Evolutionary conservation across 108 stramenopile species (phyloP), one percentile per base, ranked within the genome.

Genomic region (Cyclotella baltica): DNA sequence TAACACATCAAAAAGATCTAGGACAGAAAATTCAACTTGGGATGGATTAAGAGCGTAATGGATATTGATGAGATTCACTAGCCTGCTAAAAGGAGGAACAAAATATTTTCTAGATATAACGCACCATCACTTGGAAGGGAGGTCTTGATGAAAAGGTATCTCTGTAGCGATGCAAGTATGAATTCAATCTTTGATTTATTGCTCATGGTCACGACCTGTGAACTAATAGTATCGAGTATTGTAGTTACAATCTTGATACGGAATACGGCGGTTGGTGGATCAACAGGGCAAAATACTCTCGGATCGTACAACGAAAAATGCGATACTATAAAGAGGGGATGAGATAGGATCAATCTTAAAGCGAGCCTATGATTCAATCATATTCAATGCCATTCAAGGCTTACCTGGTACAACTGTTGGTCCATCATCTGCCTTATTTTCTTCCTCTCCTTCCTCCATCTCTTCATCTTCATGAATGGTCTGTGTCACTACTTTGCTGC

Each of bases 61-160:
- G 27, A 57, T 62, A 22, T 38, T 28, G 43, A 18, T 33, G 5
- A 25, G 33, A 47, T 30, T 59, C 31, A 68, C 33, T 10, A 64
- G 20, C 18, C 31, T 56, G 2, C 9, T 27, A 34, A 70, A 29
- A 56, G 36, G 16, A 29, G 55, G 33, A 65, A 57, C 11, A 52
- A 52, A 52, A n/a, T n/a, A 30, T n/a, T n/a, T n/a, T n/a, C n/a
- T n/a, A n/a, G n/a, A n/a, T n/a, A n/a, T n/a, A 64, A 81, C 81
- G 48, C 50, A 81, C 81, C 90, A 31, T 98, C 96, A 18, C 92
- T 87, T 18, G 97, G 97, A 22, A 98, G 87, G 36, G 82, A 75
- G 20, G 85, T 75, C 78, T 98, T 98, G 34, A 93, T 94, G 70
- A 98, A 97, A 51, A 98, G 89, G 74, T 98, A 98, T 22, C 97